Conservation (phyloP, 257 asterid species). For the Jaltomata sinuosa region DNA sequence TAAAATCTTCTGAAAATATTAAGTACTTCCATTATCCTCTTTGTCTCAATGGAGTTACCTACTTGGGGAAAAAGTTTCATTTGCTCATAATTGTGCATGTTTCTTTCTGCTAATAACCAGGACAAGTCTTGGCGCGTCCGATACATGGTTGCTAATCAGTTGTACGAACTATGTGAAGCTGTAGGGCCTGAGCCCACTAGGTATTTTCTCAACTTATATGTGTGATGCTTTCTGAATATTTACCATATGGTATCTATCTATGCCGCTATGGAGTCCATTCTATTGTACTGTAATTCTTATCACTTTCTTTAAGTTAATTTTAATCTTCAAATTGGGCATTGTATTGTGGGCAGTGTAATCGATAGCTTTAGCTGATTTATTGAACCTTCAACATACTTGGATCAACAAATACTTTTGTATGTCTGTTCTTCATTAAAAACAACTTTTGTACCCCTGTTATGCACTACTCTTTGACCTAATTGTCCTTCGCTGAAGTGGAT, state of each 20-base stretch:
- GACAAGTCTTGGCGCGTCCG: constrained; percentile 99
- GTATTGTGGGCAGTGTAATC: background rate
- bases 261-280: background rate
- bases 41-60: background rate
- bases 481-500: background rate
- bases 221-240: background rate
- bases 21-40: background rate
- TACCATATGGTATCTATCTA: background rate
- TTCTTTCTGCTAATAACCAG: constrained; percentile 27
- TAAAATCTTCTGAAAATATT: background rate
- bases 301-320: background rate
- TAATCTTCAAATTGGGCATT: background rate
- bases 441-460: too few species aligned
- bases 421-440: too few species aligned
- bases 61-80: background rate
- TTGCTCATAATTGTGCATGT: background rate
- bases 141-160: constrained; percentile 96
- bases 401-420: background rate
- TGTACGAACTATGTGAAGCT: constrained; percentile 96
- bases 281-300: background rate
- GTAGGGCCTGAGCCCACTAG: constrained; percentile 94
- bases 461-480: background rate
- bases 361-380: background rate
- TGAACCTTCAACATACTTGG: background rate
- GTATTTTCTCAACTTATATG: constrained; percentile 29